These are phyloP conservation scores for bread wheat (Triticum aestivum) DNA, from an alignment of 176 grass and related monocot genomes.

Conservation along the genomic window DNA sequence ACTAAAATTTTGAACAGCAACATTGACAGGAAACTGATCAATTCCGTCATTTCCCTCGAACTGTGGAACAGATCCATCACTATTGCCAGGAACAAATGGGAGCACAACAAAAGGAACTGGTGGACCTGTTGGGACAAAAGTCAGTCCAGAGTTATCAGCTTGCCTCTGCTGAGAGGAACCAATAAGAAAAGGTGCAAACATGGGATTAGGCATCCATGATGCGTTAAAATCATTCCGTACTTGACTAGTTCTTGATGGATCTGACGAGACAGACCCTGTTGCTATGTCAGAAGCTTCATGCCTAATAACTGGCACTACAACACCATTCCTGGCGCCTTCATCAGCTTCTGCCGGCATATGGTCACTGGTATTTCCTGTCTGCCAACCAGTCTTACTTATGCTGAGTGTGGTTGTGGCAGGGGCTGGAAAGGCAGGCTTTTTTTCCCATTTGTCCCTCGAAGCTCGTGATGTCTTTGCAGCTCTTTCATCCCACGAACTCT, in stretches of 20 bases:
- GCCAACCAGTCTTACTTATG: slow-evolving; percentile 57
- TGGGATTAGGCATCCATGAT: slow-evolving; percentile 50
- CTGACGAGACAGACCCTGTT: slow-evolving; percentile 25
- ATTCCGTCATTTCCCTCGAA: slow-evolving; percentile 56
- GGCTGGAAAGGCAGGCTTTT: slow-evolving; percentile 45
- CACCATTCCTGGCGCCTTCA: slow-evolving; percentile 39
- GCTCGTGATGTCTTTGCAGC: slow-evolving; percentile 47
- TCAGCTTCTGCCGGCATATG: slow-evolving; percentile 52
- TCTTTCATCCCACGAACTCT: slow-evolving; percentile 54
- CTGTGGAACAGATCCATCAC: slow-evolving; percentile 49
- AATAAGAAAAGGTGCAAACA: slow-evolving; percentile 67
- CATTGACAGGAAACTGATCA: slow-evolving; percentile 47
- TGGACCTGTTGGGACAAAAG: slow-evolving; percentile 73
- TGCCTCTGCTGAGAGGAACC: slow-evolving; percentile 61
- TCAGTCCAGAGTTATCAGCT: slow-evolving; percentile 56
- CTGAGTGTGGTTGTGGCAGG: slow-evolving; percentile 13
- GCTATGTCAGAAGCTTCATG: slow-evolving; percentile 59
- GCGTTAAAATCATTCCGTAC: slow-evolving; percentile 54
- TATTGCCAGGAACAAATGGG: slow-evolving; percentile 46
- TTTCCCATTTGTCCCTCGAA: slow-evolving; percentile 67
- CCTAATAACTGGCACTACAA: slow-evolving; percentile 37
- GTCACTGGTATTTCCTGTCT: slow-evolving; percentile 46
- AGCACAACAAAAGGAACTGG: slow-evolving; percentile 60
- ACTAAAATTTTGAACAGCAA: slow-evolving; percentile 44
- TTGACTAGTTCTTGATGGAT: slow-evolving; percentile 45